Evolutionary conservation across 441 rosid genomes (phyloP).

Genomic region (Erodium moschatum): DNA sequence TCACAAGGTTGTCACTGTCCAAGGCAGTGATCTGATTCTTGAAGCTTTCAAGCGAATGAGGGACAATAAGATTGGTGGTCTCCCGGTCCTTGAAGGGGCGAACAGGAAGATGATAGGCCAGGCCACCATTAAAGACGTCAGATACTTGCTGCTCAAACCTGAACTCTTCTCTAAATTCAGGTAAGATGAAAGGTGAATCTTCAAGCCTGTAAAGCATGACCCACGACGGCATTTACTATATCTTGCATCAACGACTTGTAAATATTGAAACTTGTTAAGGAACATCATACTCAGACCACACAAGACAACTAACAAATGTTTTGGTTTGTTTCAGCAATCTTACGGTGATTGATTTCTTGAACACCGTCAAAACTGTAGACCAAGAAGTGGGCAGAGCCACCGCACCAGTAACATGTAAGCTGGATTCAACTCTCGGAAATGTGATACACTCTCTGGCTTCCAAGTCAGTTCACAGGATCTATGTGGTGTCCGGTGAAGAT

Average conservation of each 20-base stretch:
- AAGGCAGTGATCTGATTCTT: background rate
- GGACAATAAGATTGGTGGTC: background rate
- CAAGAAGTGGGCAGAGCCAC: slow-evolving; percentile 34
- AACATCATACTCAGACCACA: background rate
- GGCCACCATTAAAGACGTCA: background rate
- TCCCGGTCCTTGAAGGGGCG: background rate
- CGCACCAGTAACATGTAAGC: slow-evolving; percentile 55
- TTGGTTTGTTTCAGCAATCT: slow-evolving; percentile 42
- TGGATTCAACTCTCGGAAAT: slow-evolving; percentile 50
- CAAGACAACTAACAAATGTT: background rate
- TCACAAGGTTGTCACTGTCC: background rate
- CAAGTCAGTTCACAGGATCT: slow-evolving; percentile 59
- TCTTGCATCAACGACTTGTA: background rate
- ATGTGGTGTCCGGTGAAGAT: slow-evolving; percentile 43
- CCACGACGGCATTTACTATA: background rate
- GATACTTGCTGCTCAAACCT: slow-evolving; percentile 2
- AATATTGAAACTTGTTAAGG: background rate
- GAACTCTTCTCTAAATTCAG: background rate
- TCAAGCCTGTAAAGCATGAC: background rate
- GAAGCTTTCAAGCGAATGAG: slow-evolving; percentile 2
- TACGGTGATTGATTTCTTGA: slow-evolving; percentile 50
- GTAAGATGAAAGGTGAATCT: background rate
- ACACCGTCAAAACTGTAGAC: slow-evolving; percentile 32
- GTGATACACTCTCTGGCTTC: slow-evolving; percentile 65
- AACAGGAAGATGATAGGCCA: background rate